phyloP scores from a whole-genome alignment of 306 rosid species.

The Oxytropis ochrocephala region DNA sequence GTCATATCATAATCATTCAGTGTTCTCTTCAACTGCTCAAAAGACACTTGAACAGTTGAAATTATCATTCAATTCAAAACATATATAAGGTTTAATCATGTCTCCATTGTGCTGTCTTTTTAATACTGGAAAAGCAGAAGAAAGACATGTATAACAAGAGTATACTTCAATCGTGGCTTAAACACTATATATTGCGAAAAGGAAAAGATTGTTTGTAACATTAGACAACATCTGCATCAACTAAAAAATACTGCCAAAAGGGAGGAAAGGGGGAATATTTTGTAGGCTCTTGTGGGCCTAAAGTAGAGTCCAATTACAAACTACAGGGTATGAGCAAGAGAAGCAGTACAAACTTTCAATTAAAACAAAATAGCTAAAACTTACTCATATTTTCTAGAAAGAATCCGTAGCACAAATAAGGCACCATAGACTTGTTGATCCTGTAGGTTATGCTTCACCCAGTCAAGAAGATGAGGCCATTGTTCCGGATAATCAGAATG shows the following conservation, averaged over 20 bases:
- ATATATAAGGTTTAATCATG: not conserved
- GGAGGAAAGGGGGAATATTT: not conserved
- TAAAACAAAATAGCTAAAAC: constrained; percentile 22
- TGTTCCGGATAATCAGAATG: constrained; percentile 96
- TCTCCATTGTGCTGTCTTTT: not conserved
- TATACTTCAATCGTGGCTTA: not conserved
- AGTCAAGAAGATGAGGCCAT: constrained; percentile 87
- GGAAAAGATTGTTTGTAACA: not conserved
- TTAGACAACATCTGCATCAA: not conserved
- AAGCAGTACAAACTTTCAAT: not conserved
- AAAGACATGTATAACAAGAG: not conserved
- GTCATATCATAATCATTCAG: not conserved
- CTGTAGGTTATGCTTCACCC: constrained; percentile 92
- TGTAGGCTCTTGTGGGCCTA: not conserved
- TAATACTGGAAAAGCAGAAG: not conserved
- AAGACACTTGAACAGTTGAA: not conserved
- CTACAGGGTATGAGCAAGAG: not conserved
- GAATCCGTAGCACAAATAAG: constrained; percentile 83
- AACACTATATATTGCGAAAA: not conserved
- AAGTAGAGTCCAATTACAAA: not conserved
- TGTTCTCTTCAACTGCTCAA: not conserved
- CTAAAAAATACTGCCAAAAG: not conserved
- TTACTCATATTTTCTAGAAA: constrained; percentile 96
- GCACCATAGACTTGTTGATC: constrained; percentile 91
- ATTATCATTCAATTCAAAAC: constrained; percentile 19